Conservation (phyloP, 257 asterid genomes). For the Datura wrightii region DNA sequence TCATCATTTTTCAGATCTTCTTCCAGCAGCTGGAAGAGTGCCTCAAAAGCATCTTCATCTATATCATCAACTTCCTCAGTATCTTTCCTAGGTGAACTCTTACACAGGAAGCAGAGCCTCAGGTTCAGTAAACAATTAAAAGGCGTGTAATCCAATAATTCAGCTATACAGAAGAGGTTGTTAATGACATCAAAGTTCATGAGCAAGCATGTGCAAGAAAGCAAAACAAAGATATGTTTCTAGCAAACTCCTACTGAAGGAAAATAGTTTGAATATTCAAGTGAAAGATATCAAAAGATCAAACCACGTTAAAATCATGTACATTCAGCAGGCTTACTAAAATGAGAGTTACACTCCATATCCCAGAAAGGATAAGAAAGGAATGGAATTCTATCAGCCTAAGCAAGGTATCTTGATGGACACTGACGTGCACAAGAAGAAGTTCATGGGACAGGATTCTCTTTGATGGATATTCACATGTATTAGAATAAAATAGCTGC, state of each 20-base stretch:
- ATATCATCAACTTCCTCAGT: constrained; percentile 57
- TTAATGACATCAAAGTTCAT: background rate
- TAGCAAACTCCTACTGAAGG: background rate
- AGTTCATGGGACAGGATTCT: constrained; percentile 15
- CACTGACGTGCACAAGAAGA: background rate
- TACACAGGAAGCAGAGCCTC: constrained; percentile 44
- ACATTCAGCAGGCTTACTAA: background rate
- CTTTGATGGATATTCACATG: constrained; percentile 5
- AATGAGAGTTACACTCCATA: background rate
- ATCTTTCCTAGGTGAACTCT: constrained; percentile 40
- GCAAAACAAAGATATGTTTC: background rate
- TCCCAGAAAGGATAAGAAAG: background rate
- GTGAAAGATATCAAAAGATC: background rate
- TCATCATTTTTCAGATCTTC: constrained; percentile 89
- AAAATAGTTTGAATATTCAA: constrained; percentile 16
- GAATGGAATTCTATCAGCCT: background rate
- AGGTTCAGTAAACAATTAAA: background rate
- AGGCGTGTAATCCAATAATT: background rate
- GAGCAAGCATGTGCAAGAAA: background rate
- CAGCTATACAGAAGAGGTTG: background rate
- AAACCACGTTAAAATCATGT: background rate
- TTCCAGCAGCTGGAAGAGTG: constrained; percentile 82
- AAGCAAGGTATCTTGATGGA: background rate
- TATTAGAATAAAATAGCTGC: constrained; percentile 12
- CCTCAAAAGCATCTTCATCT: constrained; percentile 94